Evolutionary conservation across 2,329 filamentous ascomycete genomes (phyloP).

Genomic region (Metarhizium rileyi): DNA sequence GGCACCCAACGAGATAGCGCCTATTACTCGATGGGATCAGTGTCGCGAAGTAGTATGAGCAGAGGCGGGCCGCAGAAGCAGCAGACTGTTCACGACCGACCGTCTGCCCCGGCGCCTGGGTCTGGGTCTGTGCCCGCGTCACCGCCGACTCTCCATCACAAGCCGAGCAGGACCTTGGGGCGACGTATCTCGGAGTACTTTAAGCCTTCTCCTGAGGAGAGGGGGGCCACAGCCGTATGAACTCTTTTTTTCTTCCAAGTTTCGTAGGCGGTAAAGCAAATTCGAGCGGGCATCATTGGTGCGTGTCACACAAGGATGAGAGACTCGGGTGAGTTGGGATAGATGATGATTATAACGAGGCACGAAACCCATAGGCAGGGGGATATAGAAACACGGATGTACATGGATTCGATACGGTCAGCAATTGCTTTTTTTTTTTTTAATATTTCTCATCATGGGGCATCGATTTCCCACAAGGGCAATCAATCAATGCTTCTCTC

Average conservation of each 20-base stretch:
- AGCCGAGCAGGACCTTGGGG: slow-evolving; percentile 7
- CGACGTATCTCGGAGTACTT: slow-evolving; percentile 11
- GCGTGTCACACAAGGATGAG: too few species aligned
- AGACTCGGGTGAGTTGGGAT: not conserved
- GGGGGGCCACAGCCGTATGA: not conserved
- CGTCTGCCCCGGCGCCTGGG: not conserved
- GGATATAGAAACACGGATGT: too few species aligned
- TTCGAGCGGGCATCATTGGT: too few species aligned
- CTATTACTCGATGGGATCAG: slow-evolving; percentile 6
- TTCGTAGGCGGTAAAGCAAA: too few species aligned
- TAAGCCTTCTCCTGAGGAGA: slow-evolving; percentile 7
- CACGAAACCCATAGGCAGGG: not conserved
- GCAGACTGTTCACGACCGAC: not conserved
- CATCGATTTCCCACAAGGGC: too few species aligned
- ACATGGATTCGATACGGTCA: too few species aligned
- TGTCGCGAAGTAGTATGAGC: slow-evolving; percentile 5
- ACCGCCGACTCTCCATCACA: not conserved
- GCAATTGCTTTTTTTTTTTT: too few species aligned
- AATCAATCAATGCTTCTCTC: too few species aligned
- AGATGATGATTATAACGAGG: not conserved
- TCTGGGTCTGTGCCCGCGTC: not conserved
- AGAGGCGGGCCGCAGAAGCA: not conserved
- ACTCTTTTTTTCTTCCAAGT: not conserved
- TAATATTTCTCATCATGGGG: too few species aligned
- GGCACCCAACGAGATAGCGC: slow-evolving; percentile 7